These are phyloP conservation scores for Phytophthora melonis DNA, from an alignment of 352 stramenopile species.

Conservation along the genomic window DNA sequence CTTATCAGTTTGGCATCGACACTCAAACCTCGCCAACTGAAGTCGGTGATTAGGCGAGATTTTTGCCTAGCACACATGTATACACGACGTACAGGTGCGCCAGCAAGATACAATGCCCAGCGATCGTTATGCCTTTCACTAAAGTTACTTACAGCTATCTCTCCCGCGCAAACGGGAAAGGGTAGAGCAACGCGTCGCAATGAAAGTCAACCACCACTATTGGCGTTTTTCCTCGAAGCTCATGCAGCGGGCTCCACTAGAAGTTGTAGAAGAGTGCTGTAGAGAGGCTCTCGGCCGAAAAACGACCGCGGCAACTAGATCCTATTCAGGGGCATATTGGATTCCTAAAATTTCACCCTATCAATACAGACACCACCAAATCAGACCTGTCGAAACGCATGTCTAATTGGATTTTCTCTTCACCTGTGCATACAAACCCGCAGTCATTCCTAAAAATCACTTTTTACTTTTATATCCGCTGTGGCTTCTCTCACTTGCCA, in stretches of 20 bases:
- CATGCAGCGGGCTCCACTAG: neutral
- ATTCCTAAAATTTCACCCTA: neutral
- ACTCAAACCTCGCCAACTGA: no score
- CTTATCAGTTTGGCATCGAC: no score
- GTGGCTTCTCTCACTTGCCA: constrained; percentile 18
- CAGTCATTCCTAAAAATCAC: constrained; percentile 29
- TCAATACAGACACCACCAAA: constrained; percentile 19
- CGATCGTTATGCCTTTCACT: neutral
- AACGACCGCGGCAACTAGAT: neutral
- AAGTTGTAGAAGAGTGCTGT: no score
- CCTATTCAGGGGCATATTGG: constrained; percentile 7
- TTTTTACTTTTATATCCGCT: constrained; percentile 31
- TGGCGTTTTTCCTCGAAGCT: constrained; percentile 1
- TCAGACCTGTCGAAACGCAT: constrained; percentile 37
- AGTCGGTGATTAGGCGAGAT: no score
- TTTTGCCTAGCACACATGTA: no score
- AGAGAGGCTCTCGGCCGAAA: neutral
- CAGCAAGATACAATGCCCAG: neutral
- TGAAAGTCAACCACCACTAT: neutral
- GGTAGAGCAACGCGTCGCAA: neutral
- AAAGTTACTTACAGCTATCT: constrained; percentile 2
- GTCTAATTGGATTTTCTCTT: constrained; percentile 28
- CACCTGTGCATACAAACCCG: constrained; percentile 17
- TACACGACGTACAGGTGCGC: no score
- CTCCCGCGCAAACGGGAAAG: constrained; percentile 5